A percentile compares a stretch with the other conserved stretches of the same genome.
These are phyloP conservation scores for Vitis hybrid DNA, from an alignment of 177 flowering plant genomes.

Conservation along the genomic window DNA sequence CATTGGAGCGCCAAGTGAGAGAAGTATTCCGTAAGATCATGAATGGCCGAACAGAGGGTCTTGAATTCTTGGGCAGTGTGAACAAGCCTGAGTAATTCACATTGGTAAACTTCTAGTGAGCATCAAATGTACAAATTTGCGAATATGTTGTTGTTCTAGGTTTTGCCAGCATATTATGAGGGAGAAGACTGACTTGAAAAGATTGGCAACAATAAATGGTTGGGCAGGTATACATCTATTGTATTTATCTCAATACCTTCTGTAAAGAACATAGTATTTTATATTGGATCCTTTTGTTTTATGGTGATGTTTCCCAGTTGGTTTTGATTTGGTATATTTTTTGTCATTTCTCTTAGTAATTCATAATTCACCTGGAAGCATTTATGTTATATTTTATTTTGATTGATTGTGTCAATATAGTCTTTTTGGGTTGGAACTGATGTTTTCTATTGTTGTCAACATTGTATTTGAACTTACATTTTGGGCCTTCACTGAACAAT, in stretches of 20 bases:
- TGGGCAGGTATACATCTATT: no score
- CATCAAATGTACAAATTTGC: constrained; percentile 14
- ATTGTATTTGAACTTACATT: no score
- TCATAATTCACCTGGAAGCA: not conserved
- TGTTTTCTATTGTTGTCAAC: no score
- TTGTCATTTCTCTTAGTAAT: not conserved
- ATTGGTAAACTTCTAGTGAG: constrained; percentile 1
- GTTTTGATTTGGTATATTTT: not conserved
- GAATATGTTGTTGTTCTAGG: constrained; percentile 3
- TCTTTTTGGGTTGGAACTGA: no score
- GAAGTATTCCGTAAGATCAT: constrained; percentile 49
- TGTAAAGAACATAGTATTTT: constrained; percentile 14
- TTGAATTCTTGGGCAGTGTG: constrained; percentile 27
- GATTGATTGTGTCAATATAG: not conserved
- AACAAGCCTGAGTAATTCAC: constrained; percentile 12
- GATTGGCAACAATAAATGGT: not conserved
- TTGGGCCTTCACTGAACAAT: no score
- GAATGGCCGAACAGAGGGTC: constrained; percentile 44
- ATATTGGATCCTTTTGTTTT: not conserved
- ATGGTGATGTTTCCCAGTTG: not conserved
- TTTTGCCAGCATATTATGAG: not conserved
- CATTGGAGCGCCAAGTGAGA: constrained; percentile 48
- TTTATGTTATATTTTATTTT: no score
- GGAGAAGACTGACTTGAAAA: not conserved
- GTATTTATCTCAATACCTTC: constrained; percentile 4